Percentiles rank a stretch among this genome's conserved stretches.
Evolutionary conservation across 192 early-diverging fungal genomes (phyloP).

Genomic region (Radiomyces spectabilis): DNA sequence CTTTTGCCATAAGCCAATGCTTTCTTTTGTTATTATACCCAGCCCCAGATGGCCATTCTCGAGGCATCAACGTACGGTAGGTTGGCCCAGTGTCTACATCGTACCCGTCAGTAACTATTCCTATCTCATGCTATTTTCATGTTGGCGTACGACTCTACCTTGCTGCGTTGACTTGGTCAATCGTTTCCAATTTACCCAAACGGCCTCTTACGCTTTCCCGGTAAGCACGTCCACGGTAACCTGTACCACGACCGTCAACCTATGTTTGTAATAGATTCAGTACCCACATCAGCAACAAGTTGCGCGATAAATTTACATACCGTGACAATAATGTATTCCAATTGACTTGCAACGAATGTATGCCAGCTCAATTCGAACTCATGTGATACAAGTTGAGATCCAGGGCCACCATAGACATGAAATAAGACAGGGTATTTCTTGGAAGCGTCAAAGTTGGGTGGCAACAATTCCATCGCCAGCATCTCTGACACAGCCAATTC

Average conservation of each 20-base stretch:
- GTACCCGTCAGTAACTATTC: not conserved
- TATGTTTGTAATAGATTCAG: not conserved
- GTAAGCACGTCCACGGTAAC: conserved; percentile 76
- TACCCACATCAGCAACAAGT: conserved; percentile 23
- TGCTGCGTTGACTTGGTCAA: conserved; percentile 87
- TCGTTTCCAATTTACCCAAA: conserved; percentile 75
- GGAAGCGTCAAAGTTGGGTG: conserved; percentile 66
- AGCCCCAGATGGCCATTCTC: conserved; percentile 92
- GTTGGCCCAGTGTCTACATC: conserved; percentile 39
- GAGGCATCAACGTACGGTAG: conserved; percentile 72
- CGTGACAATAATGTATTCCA: conserved; percentile 61
- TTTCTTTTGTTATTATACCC: conserved; percentile 39
- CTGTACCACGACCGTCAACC: conserved; percentile 88
- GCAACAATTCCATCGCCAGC: conserved; percentile 76
- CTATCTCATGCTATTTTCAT: not conserved
- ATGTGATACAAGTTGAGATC: conserved; percentile 71
- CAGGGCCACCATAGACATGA: conserved; percentile 85
- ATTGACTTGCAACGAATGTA: conserved; percentile 53
- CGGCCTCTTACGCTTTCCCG: conserved; percentile 64
- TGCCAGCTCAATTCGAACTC: conserved; percentile 68
- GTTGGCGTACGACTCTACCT: conserved; percentile 33
- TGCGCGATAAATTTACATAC: conserved; percentile 7
- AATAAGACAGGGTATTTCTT: conserved; percentile 84
- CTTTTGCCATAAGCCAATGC: not conserved
- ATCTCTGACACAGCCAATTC: conserved; percentile 30